Evolutionary conservation across 1,284 basidiomycete genomes (phyloP).

Genomic region (Moesziomyces sp.): DNA sequence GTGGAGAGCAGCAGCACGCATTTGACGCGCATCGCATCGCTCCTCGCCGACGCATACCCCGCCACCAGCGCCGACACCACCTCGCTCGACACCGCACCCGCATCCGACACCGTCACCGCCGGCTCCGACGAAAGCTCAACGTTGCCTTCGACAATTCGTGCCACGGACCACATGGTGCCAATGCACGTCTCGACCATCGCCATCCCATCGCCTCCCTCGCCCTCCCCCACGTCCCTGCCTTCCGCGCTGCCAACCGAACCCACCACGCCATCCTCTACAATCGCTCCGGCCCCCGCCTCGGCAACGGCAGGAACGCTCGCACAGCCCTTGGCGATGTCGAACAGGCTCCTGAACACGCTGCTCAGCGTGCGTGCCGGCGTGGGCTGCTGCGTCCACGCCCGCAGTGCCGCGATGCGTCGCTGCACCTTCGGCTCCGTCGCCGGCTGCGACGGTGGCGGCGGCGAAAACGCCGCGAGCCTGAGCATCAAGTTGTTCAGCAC

Average conservation of each 20-base stretch:
- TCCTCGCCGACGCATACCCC: constrained; percentile 39
- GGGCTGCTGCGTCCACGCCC: constrained; percentile 12
- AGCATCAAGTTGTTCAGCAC: constrained; percentile 57
- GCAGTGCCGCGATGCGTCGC: constrained; percentile 33
- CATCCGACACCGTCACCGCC: constrained; percentile 1
- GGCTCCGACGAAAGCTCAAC: constrained; percentile 18
- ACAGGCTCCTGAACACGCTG: constrained; percentile 16
- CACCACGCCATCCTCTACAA: neutral
- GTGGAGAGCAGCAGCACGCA: constrained; percentile 50
- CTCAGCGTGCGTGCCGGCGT: constrained; percentile 1
- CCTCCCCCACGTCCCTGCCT: neutral
- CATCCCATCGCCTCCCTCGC: constrained; percentile 47
- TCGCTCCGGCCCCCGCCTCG: constrained; percentile 1
- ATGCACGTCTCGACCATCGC: constrained; percentile 57
- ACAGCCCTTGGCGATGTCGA: constrained; percentile 39
- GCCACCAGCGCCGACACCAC: constrained; percentile 45
- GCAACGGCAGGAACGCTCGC: constrained; percentile 48
- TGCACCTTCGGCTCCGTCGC: constrained; percentile 36
- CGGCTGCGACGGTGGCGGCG: constrained; percentile 61
- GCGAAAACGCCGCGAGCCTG: constrained; percentile 44
- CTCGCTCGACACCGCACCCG: constrained; percentile 9
- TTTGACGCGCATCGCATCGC: constrained; percentile 56
- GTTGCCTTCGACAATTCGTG: constrained; percentile 51
- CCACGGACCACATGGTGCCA: constrained; percentile 55
- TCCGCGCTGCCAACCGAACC: neutral